Base-by-base conservation (phyloP, 306 rosid species). In the Vigna angularis region DNA sequence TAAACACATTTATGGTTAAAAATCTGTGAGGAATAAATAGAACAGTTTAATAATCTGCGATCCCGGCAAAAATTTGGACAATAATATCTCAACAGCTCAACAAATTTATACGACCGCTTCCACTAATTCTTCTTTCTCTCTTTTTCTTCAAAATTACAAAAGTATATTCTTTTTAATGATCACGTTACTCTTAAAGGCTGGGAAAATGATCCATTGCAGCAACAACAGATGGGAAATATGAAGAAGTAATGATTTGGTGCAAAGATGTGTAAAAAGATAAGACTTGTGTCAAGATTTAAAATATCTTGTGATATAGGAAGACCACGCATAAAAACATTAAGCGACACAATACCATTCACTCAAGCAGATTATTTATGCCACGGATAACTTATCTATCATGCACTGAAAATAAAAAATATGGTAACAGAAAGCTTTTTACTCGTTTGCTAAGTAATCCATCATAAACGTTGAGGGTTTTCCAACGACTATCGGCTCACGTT, bases 381-480 rank as follows among this genome's bases (percentile, higher is more conserved):
- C 13, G 9, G 14, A 58, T 45, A 47, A 67, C 63, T 14, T 32
- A 48, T 15, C 63, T 38, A 65, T 11, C 70, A 5, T 65, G 30
- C 4, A 18, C 51, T 18, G 49, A 70, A 74, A 80, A 70, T 44
- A 26, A 5, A 48, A 77, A 74, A 58, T 4, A 76, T 36, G 73
- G 50, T 7, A 68, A 57, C 30, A 36, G 79, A 83, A 72, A 70
- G 75, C 32, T 26, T 56, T 90, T 56, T 90, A 93, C 99, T 91
- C 63, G 82, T 86, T 82, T 63, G 98, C 92, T 48, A 95, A 76
- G 89, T 90, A 93, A 86, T 91, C 99, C 98, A 95, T 95, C 99
- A 95, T 95, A 83, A 95, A 95, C 22, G 99, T 93, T 9, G 99
- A 95, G 79, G 99, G 99, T 76, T 95, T 95, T 74, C 99, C 99